These are phyloP conservation scores for Colletotrichum godetiae DNA, from an alignment of 2,329 filamentous ascomycete species.

Conservation along the genomic window DNA sequence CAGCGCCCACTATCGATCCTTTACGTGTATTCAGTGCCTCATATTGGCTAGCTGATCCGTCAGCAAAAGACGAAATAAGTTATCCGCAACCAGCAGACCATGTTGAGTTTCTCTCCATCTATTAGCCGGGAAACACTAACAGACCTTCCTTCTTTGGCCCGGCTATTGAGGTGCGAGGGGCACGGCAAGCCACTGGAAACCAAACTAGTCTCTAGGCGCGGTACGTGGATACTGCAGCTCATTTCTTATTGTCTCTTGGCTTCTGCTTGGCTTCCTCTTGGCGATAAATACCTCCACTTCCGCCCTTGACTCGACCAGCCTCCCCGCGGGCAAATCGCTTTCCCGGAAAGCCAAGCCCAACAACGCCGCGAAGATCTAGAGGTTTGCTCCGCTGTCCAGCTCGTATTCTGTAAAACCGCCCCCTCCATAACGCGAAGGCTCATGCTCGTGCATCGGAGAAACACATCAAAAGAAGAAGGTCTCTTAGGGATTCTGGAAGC, in stretches of 20 bases:
- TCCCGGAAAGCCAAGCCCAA: slow-evolving; percentile 18
- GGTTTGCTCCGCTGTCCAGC: neutral
- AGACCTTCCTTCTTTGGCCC: slow-evolving; percentile 20
- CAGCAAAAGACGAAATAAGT: neutral
- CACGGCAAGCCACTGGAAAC: neutral
- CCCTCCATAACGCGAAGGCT: neutral
- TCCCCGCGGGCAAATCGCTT: neutral
- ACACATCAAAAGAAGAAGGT: slow-evolving; percentile 15
- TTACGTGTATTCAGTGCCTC: neutral
- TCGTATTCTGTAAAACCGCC: neutral
- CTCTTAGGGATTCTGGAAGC: neutral
- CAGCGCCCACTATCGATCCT: neutral
- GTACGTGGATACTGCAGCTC: neutral
- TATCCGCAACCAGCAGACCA: neutral
- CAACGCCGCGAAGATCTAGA: neutral
- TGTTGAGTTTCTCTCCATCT: neutral
- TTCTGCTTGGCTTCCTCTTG: slow-evolving; percentile 17
- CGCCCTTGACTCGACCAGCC: neutral
- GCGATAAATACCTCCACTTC: slow-evolving; percentile 18
- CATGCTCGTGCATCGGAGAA: neutral
- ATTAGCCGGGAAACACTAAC: neutral
- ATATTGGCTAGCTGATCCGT: neutral
- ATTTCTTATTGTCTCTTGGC: slow-evolving; percentile 23
- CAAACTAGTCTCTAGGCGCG: neutral
- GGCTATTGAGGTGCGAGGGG: slow-evolving; percentile 12